A percentile compares a stretch with the other conserved stretches of the same genome.
Conservation (phyloP, 139 green algal species). For the Monoraphidium neglectum region DNA sequence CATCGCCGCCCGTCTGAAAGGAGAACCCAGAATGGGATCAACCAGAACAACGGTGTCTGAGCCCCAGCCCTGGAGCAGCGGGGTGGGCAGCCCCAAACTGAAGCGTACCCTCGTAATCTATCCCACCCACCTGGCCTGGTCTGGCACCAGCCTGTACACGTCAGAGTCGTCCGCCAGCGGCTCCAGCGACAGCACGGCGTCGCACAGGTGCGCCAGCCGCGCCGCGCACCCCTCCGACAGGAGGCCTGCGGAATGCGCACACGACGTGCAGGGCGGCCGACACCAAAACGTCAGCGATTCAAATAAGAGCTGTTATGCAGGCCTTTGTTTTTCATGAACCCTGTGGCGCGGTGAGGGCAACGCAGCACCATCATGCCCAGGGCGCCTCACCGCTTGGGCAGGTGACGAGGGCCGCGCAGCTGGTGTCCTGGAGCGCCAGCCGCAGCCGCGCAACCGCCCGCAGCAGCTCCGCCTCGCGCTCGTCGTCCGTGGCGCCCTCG, state of each 20-base stretch:
- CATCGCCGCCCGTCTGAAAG: neutral
- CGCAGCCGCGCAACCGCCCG: constrained; percentile 17
- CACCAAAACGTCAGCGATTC: constrained; percentile 16
- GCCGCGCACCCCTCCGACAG: constrained; percentile 17
- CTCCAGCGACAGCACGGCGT: constrained; percentile 65
- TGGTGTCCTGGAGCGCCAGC: constrained; percentile 33
- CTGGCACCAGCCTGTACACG: constrained; percentile 57
- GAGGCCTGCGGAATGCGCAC: constrained; percentile 33
- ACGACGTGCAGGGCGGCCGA: constrained; percentile 22
- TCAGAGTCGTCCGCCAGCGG: constrained; percentile 58
- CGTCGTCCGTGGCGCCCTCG: neutral
- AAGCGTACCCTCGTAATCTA: neutral
- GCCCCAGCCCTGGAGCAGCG: neutral
- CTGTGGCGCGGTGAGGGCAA: neutral
- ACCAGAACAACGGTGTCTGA: neutral
- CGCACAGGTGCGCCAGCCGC: constrained; percentile 59
- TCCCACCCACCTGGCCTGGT: constrained; percentile 44
- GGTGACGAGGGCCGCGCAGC: constrained; percentile 45
- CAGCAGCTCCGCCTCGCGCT: neutral
- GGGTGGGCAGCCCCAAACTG: neutral
- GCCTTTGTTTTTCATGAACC: neutral
- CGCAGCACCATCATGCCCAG: neutral
- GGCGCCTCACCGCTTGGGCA: constrained; percentile 42
- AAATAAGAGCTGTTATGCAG: neutral
- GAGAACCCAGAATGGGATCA: neutral